Percentiles rank a stretch among this genome's conserved stretches.
Evolutionary conservation across 2,329 filamentous ascomycete species (phyloP).

Genomic region (Incumbomyces delicatus): DNA sequence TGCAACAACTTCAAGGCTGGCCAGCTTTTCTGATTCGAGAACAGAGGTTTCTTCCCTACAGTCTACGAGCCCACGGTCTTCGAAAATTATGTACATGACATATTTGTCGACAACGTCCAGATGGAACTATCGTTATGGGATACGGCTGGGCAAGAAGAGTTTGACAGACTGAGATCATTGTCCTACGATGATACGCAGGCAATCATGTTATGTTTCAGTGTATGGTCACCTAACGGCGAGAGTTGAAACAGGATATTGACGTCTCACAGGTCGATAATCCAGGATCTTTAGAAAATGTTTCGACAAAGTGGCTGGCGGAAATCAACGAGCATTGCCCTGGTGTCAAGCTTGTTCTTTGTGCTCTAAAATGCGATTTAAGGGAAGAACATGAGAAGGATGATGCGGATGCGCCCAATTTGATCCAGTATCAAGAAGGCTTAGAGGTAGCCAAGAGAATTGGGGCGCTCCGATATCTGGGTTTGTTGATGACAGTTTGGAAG

Average conservation of each 20-base stretch:
- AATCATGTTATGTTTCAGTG: slow-evolving; percentile 97
- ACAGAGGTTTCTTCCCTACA: slow-evolving; percentile 11
- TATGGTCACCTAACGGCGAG: slow-evolving; percentile 27
- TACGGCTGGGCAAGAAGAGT: slow-evolving; percentile 97
- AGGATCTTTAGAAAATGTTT: slow-evolving; percentile 94
- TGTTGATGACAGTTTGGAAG: slow-evolving; percentile 13
- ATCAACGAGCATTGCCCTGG: slow-evolving; percentile 96
- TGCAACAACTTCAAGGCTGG: slow-evolving; percentile 9
- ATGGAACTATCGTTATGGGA: slow-evolving; percentile 98
- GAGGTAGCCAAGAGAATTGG: slow-evolving; percentile 86
- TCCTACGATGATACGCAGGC: slow-evolving; percentile 97
- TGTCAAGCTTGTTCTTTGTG: slow-evolving; percentile 89
- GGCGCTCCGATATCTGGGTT: slow-evolving; percentile 80
- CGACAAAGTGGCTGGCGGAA: slow-evolving; percentile 96
- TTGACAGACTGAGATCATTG: slow-evolving; percentile 86
- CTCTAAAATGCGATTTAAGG: slow-evolving; percentile 90
- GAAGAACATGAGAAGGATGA: slow-evolving; percentile 67
- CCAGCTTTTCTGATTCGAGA: slow-evolving; percentile 77
- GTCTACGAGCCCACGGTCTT: slow-evolving; percentile 24
- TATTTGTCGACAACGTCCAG: slow-evolving; percentile 94
- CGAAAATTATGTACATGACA: slow-evolving; percentile 99
- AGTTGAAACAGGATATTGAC: background rate
- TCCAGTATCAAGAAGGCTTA: slow-evolving; percentile 83
- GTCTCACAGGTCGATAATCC: slow-evolving; percentile 65
- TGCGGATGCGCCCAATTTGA: slow-evolving; percentile 41